Conservation (phyloP, 331 rosid species). For the Prunus yedoensis region DNA sequence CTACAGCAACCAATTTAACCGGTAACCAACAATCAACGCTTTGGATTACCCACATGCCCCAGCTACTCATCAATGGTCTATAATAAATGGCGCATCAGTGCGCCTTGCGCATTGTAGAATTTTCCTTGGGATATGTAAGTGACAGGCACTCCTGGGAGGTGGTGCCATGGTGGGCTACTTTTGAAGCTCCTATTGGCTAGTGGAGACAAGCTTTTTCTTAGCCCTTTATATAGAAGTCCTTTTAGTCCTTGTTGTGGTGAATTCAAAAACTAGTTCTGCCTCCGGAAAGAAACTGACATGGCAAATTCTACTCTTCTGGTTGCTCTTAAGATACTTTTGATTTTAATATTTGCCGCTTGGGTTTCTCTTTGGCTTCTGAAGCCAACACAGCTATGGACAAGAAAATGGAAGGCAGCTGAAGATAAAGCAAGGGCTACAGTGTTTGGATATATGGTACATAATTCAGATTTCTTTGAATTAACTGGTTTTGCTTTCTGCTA, state of each 20-base stretch:
- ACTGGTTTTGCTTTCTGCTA: background rate
- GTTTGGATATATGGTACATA: slow-evolving; percentile 75
- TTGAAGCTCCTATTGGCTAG: slow-evolving; percentile 13
- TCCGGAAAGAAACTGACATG: slow-evolving; percentile 36
- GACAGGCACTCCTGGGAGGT: slow-evolving; percentile 39
- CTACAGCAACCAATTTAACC: too few species aligned
- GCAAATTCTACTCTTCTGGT: slow-evolving; percentile 46
- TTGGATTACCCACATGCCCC: too few species aligned
- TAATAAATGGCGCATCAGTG: too few species aligned
- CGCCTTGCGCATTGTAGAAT: too few species aligned
- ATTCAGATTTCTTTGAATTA: slow-evolving; percentile 1
- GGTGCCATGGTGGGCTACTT: slow-evolving; percentile 25
- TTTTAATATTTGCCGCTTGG: slow-evolving; percentile 61
- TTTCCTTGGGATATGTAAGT: background rate
- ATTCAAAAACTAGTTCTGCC: slow-evolving; percentile 10
- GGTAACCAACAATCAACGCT: too few species aligned
- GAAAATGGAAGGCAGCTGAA: slow-evolving; percentile 74
- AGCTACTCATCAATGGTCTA: too few species aligned
- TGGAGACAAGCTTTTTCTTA: slow-evolving; percentile 22
- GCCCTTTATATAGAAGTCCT: slow-evolving; percentile 27
- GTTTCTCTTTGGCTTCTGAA: slow-evolving; percentile 72
- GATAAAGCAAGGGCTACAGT: slow-evolving; percentile 49
- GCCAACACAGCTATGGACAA: slow-evolving; percentile 80
- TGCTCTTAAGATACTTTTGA: slow-evolving; percentile 41
- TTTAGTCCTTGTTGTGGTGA: slow-evolving; percentile 10